Base-by-base conservation (phyloP, 2,329 filamentous ascomycete species). In the Hypoxylon sp. region DNA sequence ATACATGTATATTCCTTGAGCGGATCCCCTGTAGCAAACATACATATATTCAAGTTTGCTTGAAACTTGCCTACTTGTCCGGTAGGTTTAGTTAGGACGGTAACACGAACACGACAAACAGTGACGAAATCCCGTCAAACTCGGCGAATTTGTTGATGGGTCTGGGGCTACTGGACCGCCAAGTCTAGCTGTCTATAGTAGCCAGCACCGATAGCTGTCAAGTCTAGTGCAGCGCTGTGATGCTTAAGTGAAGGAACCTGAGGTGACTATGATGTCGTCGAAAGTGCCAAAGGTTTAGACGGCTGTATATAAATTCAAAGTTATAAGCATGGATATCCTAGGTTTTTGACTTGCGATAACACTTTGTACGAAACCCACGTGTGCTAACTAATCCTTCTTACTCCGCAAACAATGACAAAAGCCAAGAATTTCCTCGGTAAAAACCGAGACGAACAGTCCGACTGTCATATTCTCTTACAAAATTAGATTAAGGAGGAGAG, bases 201-300 rank as follows among this genome's bases (percentile, higher is more conserved):
- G 57, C 59, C 47, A 56, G 47, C 66, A 60, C 70, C 64, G 68
- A 53, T 60, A 60, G 52, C 61, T 69, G 48, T 48, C n/a, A 10
- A 47, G 63, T 46, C 47, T 64, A 66, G 60, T 73, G 72, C 63
- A 71, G 72, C 74, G 67, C 35, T 70, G 68, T 70, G 70, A 75
- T 61, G 66, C 57, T 64, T 46, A 42, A 29, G n/a, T 42, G 53
- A 61, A 55, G 17, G 19, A 44, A 58, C 61, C 66, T 65, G 42
- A 58, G 35, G 48, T 64, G 47, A 56, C 39, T 65, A 65, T 70
- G 64, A 71, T 70, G 68, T 59, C 60, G 68, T 59, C 60, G 65
- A 68, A 58, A 37, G 14, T 63, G 19, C 3, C 60, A 64, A 68
- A 58, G 33, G 14, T 62, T 50, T 52, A 53, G 37, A 59, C 42